Percentiles rank a stretch among this genome's conserved stretches.
phyloP scores from a whole-genome alignment of 2,329 filamentous ascomycete genomes.

The Nigrospora sphaerica region DNA sequence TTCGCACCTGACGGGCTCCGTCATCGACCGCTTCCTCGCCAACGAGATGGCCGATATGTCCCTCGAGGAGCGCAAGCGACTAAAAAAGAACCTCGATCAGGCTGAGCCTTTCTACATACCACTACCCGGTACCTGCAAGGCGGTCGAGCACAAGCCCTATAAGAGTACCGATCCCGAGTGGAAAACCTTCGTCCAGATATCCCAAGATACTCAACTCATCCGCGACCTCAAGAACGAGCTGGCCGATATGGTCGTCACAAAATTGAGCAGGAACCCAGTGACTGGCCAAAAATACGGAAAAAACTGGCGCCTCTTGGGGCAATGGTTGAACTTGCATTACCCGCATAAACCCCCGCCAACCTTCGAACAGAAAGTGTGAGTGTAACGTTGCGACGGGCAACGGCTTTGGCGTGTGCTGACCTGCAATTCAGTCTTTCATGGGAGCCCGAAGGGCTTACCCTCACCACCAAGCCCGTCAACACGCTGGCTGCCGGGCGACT shows the following conservation, averaged over 20 bases:
- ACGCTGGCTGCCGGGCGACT: conserved; percentile 37
- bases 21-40: conserved; percentile 38
- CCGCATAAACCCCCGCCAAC: too few species aligned
- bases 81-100: conserved; percentile 28
- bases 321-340: too few species aligned
- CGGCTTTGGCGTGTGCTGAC: too few species aligned
- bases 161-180: conserved; percentile 55
- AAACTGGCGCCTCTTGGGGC: too few species aligned
- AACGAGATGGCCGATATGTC: conserved; percentile 33
- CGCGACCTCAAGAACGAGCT: conserved; percentile 31
- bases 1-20: conserved; percentile 13
- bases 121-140: conserved; percentile 50
- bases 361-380: too few species aligned
- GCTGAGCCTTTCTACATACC: conserved; percentile 50
- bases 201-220: conserved; percentile 41
- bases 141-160: conserved; percentile 42
- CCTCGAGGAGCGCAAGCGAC: conserved; percentile 34
- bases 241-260: conserved; percentile 24
- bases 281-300: too few species aligned
- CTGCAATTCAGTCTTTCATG: too few species aligned
- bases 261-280: conserved; percentile 7
- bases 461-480: conserved; percentile 19
- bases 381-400: too few species aligned
- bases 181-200: conserved; percentile 52
- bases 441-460: conserved; percentile 8